Evolutionary conservation across 1,284 basidiomycete species (phyloP).

Genomic region (Sanguinoderma infundibulare): DNA sequence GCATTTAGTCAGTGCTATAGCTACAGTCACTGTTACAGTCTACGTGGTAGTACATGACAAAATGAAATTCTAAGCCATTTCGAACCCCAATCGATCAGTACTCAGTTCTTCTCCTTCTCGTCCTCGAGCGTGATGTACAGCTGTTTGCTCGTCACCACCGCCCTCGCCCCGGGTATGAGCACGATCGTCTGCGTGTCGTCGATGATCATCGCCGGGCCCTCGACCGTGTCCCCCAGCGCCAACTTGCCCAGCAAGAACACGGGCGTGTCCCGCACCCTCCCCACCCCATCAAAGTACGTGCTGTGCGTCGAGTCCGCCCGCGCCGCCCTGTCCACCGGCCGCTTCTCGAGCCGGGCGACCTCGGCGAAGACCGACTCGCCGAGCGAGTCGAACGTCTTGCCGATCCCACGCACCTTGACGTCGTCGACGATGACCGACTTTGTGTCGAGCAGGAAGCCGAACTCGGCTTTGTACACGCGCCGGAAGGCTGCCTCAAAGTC

Average conservation of each 20-base stretch:
- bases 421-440: slow-evolving; percentile 89
- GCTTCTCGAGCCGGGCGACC: slow-evolving; percentile 52
- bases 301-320: slow-evolving; percentile 58
- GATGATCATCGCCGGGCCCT: slow-evolving; percentile 89
- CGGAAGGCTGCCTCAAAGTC: slow-evolving; percentile 86
- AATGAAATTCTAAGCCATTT: too few species aligned
- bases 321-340: slow-evolving; percentile 42
- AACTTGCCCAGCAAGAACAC: slow-evolving; percentile 77
- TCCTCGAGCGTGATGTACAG: slow-evolving; percentile 66
- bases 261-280: slow-evolving; percentile 78
- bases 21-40: not conserved
- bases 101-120: not conserved
- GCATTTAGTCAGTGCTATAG: not conserved
- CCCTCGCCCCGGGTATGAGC: slow-evolving; percentile 71
- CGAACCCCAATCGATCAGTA: too few species aligned
- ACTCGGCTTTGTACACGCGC: slow-evolving; percentile 79
- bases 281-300: slow-evolving; percentile 82
- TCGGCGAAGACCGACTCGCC: slow-evolving; percentile 84
- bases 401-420: slow-evolving; percentile 86
- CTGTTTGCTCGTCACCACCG: slow-evolving; percentile 71
- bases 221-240: slow-evolving; percentile 69
- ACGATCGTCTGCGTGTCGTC: slow-evolving; percentile 94
- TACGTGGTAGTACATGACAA: not conserved
- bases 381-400: slow-evolving; percentile 87
- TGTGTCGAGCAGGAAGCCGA: slow-evolving; percentile 89